These are phyloP conservation scores for Dictyostelium capitatum DNA, from an alignment of 78 protist species.

Conservation along the genomic window DNA sequence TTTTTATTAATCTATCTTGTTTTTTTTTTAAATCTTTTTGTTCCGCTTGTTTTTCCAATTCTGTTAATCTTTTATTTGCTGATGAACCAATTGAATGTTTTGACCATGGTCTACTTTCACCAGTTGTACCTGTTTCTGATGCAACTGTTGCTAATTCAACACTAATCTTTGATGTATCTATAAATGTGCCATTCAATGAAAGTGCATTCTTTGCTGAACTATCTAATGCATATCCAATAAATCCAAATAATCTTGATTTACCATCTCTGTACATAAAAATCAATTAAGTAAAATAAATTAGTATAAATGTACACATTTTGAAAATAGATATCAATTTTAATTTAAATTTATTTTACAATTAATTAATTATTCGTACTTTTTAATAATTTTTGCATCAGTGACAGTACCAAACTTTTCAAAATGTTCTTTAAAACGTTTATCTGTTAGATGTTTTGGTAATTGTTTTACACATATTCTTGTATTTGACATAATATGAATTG, in stretches of 20 bases:
- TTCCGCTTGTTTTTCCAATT: constrained; percentile 15
- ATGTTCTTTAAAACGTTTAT: constrained; percentile 62
- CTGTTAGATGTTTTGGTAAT: constrained; percentile 78
- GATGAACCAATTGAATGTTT: constrained; percentile 86
- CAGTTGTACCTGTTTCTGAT: not conserved
- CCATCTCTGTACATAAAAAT: constrained; percentile 82
- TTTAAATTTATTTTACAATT: not conserved
- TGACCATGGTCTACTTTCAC: constrained; percentile 87
- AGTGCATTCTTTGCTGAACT: constrained; percentile 90
- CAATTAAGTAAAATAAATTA: not conserved
- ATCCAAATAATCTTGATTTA: constrained; percentile 93
- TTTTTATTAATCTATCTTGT: not conserved
- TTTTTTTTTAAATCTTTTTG: constrained; percentile 23
- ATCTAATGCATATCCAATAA: constrained; percentile 92
- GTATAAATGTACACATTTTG: not conserved
- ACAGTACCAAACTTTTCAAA: constrained; percentile 62
- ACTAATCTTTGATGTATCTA: constrained; percentile 90
- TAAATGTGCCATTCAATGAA: constrained; percentile 85
- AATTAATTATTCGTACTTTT: constrained; percentile 27
- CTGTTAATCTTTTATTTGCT: constrained; percentile 33
- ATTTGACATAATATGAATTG: constrained; percentile 28
- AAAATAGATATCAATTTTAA: not conserved
- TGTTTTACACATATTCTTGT: constrained; percentile 75
- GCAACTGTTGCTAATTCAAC: constrained; percentile 88
- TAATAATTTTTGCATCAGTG: constrained; percentile 75